Conservation (phyloP, 352 stramenopile species). For the Phytopythium chamaehyphon region DNA sequence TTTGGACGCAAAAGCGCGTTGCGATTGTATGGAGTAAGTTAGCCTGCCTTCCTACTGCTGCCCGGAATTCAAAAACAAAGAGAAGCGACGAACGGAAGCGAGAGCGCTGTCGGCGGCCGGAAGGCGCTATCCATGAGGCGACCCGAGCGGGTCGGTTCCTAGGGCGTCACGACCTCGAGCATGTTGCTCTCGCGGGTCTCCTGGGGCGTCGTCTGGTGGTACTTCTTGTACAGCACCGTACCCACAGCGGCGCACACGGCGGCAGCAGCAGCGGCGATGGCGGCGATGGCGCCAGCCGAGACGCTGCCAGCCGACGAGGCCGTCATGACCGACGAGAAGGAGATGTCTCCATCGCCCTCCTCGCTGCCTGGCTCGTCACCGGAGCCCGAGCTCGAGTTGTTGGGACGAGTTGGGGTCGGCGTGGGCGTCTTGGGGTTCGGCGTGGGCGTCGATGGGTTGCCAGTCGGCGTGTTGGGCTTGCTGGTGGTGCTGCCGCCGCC, state of each 20-base stretch:
- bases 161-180: conserved; percentile 30
- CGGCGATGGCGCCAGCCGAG: conserved; percentile 22
- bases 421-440: background rate
- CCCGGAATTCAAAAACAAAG: no score
- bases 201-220: conserved; percentile 14
- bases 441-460: conserved; percentile 1
- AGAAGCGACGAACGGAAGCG: no score
- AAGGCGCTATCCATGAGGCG: no score
- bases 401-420: conserved; percentile 9
- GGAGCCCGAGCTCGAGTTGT: conserved; percentile 8
- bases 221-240: conserved; percentile 31
- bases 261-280: conserved; percentile 23
- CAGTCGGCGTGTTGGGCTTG: background rate
- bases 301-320: conserved; percentile 13
- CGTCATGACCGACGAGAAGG: conserved; percentile 10
- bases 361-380: conserved; percentile 2
- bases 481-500: conserved; percentile 2
- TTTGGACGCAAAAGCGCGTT: no score
- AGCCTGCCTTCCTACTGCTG: no score
- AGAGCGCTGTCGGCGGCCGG: no score
- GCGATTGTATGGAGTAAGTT: no score
- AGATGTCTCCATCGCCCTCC: conserved; percentile 9
- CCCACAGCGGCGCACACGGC: conserved; percentile 27
- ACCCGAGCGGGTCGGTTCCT: background rate
- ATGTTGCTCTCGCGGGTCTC: conserved; percentile 13